Conservation (phyloP, 163 green algal genomes). For the Scenedesmus sp. region DNA sequence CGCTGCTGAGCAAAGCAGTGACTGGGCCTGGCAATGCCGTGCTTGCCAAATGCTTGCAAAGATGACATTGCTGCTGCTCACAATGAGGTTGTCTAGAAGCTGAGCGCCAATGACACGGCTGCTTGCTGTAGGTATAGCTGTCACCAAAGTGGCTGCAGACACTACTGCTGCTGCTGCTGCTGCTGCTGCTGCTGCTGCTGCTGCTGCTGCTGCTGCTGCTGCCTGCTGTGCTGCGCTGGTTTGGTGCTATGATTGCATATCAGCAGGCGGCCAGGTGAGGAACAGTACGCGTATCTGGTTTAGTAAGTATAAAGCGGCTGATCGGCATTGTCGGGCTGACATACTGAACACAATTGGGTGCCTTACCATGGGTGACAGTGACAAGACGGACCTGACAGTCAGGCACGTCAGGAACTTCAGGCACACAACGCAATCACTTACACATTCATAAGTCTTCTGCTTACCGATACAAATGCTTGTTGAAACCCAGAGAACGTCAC, state of each 20-base stretch:
- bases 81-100: not conserved
- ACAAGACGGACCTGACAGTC: constrained; percentile 1
- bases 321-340: no score
- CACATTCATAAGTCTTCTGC: no score
- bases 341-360: not conserved
- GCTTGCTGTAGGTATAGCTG: not conserved
- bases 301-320: not conserved
- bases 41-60: not conserved
- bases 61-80: not conserved
- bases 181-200: not conserved
- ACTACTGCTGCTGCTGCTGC: not conserved
- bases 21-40: not conserved
- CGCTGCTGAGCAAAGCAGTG: not conserved
- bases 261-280: no score
- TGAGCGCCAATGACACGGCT: not conserved
- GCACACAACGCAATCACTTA: no score
- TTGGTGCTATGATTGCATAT: not conserved
- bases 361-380: not conserved
- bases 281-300: not conserved
- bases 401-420: no score
- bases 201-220: not conserved
- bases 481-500: no score
- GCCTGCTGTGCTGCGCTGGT: not conserved
- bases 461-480: no score
- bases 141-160: not conserved